A percentile compares a stretch with the other conserved stretches of the same genome.
Conservation (phyloP, 495 filamentous ascomycete genomes). For the Penicillium robsamsonii region DNA sequence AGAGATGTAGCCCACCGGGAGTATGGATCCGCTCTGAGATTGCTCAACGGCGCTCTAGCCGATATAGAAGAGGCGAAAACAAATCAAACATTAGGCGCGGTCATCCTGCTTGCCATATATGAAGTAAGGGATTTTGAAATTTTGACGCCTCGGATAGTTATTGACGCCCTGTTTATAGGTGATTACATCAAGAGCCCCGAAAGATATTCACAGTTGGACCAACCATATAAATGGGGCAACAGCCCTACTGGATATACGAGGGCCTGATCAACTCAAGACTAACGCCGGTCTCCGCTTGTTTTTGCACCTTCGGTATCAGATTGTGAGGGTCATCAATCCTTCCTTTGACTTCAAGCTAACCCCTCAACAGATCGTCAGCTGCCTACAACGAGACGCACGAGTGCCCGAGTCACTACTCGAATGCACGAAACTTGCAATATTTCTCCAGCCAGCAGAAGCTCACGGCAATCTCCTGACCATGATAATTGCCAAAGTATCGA, state of each 20-base stretch:
- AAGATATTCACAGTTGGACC: constrained; percentile 52
- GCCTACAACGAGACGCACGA: constrained; percentile 36
- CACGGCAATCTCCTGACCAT: constrained; percentile 38
- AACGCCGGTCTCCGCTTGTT: constrained; percentile 57
- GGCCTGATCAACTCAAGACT: constrained; percentile 54
- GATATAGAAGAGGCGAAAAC: constrained; percentile 54
- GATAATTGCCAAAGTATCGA: constrained; percentile 44
- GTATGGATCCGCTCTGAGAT: constrained; percentile 47
- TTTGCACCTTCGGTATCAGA: constrained; percentile 51
- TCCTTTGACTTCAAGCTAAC: constrained; percentile 1
- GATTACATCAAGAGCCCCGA: constrained; percentile 46
- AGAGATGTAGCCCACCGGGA: constrained; percentile 41
- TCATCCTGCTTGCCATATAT: constrained; percentile 56
- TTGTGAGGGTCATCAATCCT: constrained; percentile 27
- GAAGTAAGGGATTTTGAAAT: constrained; percentile 35
- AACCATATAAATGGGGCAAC: constrained; percentile 60
- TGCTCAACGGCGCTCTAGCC: constrained; percentile 53
- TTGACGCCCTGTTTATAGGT: constrained; percentile 32
- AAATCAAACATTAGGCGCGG: constrained; percentile 60
- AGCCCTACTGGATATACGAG: constrained; percentile 56
- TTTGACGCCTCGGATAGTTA: background rate
- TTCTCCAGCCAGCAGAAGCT: constrained; percentile 34
- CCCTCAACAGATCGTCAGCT: constrained; percentile 36
- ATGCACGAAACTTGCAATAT: constrained; percentile 35
- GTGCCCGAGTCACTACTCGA: constrained; percentile 39